These are phyloP conservation scores for Tothia fuscella DNA, from an alignment of 2,329 filamentous ascomycete genomes.

Conservation along the genomic window DNA sequence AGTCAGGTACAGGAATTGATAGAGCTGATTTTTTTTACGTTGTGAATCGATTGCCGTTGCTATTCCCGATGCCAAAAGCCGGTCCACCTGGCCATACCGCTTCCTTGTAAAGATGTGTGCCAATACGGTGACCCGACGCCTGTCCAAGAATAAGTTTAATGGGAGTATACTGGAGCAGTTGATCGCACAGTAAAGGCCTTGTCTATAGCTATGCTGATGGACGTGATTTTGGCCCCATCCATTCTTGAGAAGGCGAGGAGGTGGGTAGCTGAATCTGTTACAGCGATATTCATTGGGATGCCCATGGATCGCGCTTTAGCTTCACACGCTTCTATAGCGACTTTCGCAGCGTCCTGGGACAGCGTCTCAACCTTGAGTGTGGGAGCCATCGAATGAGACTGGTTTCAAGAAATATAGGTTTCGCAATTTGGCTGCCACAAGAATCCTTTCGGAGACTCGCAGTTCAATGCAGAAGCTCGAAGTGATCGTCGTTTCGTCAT, in stretches of 20 bases:
- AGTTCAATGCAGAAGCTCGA: too few species aligned
- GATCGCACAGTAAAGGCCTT: conserved; percentile 50
- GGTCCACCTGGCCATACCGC: conserved; percentile 41
- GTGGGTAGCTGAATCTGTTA: conserved; percentile 34
- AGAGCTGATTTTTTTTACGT: too few species aligned
- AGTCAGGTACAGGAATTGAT: too few species aligned
- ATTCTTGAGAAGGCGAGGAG: conserved; percentile 37
- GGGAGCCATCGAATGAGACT: too few species aligned
- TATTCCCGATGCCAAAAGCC: conserved; percentile 40
- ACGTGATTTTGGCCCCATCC: conserved; percentile 38
- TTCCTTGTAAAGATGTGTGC: conserved; percentile 42
- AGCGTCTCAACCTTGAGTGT: conserved; percentile 15
- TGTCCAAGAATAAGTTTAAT: too few species aligned
- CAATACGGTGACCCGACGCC: conserved; percentile 40
- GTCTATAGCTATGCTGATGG: conserved; percentile 52
- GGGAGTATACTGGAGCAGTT: too few species aligned
- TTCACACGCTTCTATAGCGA: conserved; percentile 25
- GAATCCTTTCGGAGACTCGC: too few species aligned
- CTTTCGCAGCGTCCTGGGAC: conserved; percentile 25
- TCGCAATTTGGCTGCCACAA: too few species aligned
- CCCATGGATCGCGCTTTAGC: conserved; percentile 24
- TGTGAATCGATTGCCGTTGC: conserved; percentile 41
- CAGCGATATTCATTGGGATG: conserved; percentile 38
- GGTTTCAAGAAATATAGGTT: too few species aligned
- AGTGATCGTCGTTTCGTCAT: too few species aligned